phyloP scores from a whole-genome alignment of 345 rosid species.

The Sisymbrium irio region DNA sequence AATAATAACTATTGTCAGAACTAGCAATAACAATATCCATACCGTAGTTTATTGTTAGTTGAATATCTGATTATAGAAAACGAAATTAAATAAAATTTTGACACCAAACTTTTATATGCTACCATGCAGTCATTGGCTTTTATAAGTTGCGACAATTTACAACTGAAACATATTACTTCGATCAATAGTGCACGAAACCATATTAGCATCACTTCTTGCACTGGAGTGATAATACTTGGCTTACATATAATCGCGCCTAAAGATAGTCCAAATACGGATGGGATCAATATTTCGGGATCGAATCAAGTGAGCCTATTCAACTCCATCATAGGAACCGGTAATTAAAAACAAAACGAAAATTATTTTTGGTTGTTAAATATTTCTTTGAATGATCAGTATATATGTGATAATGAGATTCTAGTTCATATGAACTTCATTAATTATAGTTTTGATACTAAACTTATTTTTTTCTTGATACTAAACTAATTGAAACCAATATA shows the following conservation, averaged over 20 bases:
- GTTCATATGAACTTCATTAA: neutral
- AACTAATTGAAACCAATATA: neutral
- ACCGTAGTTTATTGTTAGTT: too few relatives aligned
- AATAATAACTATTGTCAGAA: too few relatives aligned
- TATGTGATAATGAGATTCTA: neutral
- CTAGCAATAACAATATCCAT: too few relatives aligned
- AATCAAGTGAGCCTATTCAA: neutral
- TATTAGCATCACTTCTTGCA: neutral
- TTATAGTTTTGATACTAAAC: neutral
- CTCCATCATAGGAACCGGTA: constrained; percentile 11
- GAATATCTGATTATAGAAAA: neutral
- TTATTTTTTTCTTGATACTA: neutral
- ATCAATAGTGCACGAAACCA: constrained; percentile 13
- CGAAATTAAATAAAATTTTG: too few relatives aligned
- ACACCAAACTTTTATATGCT: neutral
- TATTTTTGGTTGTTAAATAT: too few relatives aligned
- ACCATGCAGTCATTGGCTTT: neutral
- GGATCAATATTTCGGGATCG: constrained; percentile 2
- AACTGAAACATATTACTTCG: neutral
- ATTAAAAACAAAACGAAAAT: too few relatives aligned
- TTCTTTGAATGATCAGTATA: neutral
- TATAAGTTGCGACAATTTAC: neutral
- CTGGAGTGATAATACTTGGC: neutral
- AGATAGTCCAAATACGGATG: constrained; percentile 24
- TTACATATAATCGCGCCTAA: neutral